Conservation (phyloP, 768 basidiomycete genomes). For the Coprinopsis strossmayeri region DNA sequence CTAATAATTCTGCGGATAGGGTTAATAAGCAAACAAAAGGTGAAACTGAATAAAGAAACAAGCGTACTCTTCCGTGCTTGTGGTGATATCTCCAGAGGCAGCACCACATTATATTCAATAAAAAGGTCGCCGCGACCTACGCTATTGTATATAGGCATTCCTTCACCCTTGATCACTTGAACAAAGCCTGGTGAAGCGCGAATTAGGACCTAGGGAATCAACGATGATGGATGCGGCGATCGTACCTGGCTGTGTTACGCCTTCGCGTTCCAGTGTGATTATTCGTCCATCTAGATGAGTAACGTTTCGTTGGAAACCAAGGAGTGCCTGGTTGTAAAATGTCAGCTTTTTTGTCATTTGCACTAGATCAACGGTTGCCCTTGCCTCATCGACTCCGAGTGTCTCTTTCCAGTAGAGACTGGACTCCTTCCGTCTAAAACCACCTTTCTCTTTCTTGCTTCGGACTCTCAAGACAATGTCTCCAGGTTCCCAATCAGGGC, state of each 20-base stretch:
- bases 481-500: conserved; percentile 92
- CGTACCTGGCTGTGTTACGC: conserved; percentile 87
- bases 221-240: background rate
- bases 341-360: background rate
- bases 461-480: conserved; percentile 85
- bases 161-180: conserved; percentile 80
- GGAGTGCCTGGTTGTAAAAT: conserved; percentile 58
- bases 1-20: background rate
- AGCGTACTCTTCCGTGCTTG: conserved; percentile 75
- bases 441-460: conserved; percentile 70
- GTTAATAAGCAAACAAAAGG: background rate
- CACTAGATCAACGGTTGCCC: background rate
- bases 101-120: conserved; percentile 88
- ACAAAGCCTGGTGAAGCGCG: conserved; percentile 58
- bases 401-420: conserved; percentile 91
- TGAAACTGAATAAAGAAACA: background rate
- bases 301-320: conserved; percentile 91
- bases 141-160: conserved; percentile 73
- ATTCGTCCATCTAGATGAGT: conserved; percentile 88
- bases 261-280: conserved; percentile 61
- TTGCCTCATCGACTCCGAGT: conserved; percentile 81
- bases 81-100: conserved; percentile 67
- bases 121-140: conserved; percentile 73
- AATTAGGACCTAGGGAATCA: background rate
- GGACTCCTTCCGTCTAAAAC: conserved; percentile 85